These are phyloP conservation scores for Ambrosia artemisiifolia DNA, from an alignment of 129 eudicot species.

Conservation along the genomic window DNA sequence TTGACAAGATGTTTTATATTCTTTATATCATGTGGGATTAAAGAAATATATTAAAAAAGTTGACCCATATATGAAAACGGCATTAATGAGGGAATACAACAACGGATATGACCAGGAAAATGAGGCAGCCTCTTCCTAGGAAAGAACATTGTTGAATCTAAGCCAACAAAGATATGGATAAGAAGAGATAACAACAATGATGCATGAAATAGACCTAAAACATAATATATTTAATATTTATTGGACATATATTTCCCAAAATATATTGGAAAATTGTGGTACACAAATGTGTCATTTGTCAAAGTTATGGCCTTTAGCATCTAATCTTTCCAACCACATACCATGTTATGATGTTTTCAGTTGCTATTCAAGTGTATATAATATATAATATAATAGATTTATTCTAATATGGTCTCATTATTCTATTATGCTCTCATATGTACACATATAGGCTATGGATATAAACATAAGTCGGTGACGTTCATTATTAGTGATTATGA, in stretches of 20 bases:
- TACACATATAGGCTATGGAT: no score
- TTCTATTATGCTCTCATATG: no score
- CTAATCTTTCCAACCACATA: no score
- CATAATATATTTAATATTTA: background rate
- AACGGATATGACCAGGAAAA: slow-evolving; percentile 8
- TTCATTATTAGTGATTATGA: no score
- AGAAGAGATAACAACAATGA: slow-evolving; percentile 36
- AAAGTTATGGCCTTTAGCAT: slow-evolving; percentile 18
- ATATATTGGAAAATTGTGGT: slow-evolving; percentile 3
- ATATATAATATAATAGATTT: no score
- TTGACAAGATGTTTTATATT: no score
- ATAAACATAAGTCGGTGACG: no score
- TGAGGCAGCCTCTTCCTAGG: slow-evolving; percentile 35
- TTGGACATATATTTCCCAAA: background rate
- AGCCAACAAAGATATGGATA: slow-evolving; percentile 39
- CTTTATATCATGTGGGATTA: no score
- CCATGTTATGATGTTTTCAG: no score
- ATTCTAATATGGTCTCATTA: no score
- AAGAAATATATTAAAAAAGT: no score
- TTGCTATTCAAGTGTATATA: no score
- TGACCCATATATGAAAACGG: background rate
- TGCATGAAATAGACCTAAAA: slow-evolving; percentile 24
- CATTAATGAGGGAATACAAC: background rate
- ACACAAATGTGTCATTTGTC: slow-evolving; percentile 9
- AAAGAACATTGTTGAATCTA: slow-evolving; percentile 21